These are phyloP conservation scores for Tuber microsphaerosporum DNA, from an alignment of 495 filamentous ascomycete species.

Conservation along the genomic window DNA sequence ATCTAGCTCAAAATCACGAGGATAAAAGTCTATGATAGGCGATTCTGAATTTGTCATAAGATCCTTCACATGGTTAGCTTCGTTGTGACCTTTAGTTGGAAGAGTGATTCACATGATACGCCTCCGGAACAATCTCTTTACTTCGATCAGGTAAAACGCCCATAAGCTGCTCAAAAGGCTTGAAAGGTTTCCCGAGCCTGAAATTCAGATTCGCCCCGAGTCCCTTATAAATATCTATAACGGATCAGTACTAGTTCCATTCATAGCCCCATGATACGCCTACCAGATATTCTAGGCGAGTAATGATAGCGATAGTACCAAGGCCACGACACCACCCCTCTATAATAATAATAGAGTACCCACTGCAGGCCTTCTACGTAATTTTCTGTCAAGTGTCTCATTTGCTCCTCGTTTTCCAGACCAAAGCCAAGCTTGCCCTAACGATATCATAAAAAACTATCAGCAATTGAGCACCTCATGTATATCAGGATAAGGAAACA, in stretches of 20 bases:
- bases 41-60: conserved; percentile 86
- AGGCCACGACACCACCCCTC: conserved; percentile 93
- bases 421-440: conserved; percentile 79
- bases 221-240: conserved; percentile 76
- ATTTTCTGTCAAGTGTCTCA: conserved; percentile 81
- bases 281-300: conserved; percentile 88
- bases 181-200: conserved; percentile 85
- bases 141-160: conserved; percentile 94
- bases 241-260: conserved; percentile 2
- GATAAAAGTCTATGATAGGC: conserved; percentile 98
- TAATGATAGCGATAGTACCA: conserved; percentile 98
- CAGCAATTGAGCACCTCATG: neutral
- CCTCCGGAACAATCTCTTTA: conserved; percentile 82
- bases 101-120: conserved; percentile 56
- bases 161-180: conserved; percentile 95
- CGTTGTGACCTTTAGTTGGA: neutral
- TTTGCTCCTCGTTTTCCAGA: conserved; percentile 71
- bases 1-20: conserved; percentile 92
- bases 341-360: conserved; percentile 98
- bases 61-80: conserved; percentile 42
- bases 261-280: conserved; percentile 19
- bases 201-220: conserved; percentile 84
- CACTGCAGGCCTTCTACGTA: conserved; percentile 97
- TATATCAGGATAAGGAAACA: neutral
- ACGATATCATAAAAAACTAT: neutral